phyloP scores from a whole-genome alignment of 371 early-diverging fungal genomes.

The Circinella minor region DNA sequence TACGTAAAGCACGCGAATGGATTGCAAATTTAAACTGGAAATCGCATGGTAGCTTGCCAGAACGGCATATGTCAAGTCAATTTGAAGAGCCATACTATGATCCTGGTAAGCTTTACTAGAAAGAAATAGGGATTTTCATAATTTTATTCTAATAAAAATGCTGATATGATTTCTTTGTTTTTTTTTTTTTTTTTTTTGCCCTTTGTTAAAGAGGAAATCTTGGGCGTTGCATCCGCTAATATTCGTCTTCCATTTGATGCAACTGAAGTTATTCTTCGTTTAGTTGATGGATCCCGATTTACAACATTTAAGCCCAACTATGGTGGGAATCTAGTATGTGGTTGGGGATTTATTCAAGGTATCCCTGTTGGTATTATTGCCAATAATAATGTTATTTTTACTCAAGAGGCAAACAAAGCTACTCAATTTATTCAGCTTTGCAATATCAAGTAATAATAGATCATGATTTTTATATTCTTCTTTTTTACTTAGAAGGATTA shows the following conservation, averaged over 20 bases:
- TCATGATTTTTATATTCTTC: too few relatives aligned
- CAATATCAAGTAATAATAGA: constrained; percentile 58
- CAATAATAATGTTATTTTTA: constrained; percentile 75
- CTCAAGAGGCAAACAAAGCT: constrained; percentile 76
- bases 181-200: too few relatives aligned
- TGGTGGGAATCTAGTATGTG: constrained; percentile 67
- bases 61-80: constrained; percentile 48
- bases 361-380: constrained; percentile 76
- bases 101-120: constrained; percentile 26
- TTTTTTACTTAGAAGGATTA: too few relatives aligned
- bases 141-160: neutral
- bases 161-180: neutral
- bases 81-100: constrained; percentile 68
- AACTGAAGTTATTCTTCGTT: constrained; percentile 67
- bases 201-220: constrained; percentile 51
- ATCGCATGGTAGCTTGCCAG: constrained; percentile 57
- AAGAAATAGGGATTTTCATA: too few relatives aligned
- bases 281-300: constrained; percentile 72
- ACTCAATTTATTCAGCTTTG: constrained; percentile 80
- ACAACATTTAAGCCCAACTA: constrained; percentile 70
- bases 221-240: constrained; percentile 69
- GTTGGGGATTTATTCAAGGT: constrained; percentile 70
- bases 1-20: constrained; percentile 69
- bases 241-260: constrained; percentile 72
- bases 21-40: constrained; percentile 67